Base-by-base conservation (phyloP, 805 yeast genomes). In the Myxozyma udenii region DNA sequence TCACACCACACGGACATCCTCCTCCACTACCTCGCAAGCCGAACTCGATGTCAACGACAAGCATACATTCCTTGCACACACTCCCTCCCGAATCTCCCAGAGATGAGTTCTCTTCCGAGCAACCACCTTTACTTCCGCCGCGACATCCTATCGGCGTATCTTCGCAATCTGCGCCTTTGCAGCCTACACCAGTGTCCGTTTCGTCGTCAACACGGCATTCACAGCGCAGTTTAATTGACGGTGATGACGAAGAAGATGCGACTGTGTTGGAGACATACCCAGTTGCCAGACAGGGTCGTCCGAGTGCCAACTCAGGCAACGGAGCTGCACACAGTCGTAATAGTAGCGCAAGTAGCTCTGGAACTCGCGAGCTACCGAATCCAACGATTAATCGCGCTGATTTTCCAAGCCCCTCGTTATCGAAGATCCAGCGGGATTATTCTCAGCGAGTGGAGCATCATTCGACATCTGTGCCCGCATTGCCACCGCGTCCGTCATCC, bases 21-120 rank as follows among this genome's bases (percentile, higher is more conserved):
- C 58, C 59, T 18, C 50, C 50, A 12, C 24, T 45, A 19, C 59
- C 59, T 5, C 39, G 42, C 14, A 52, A 51, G 49, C 59, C 57
- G 5, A n/a, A 33, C 24, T 39, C 49, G 14, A 19, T 53, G 30
- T 46, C 53, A 12, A 39, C 48, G 6, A 19, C 54, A 4, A 47
- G 48, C 19, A 26, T 46, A 4, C 54, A 53, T 26, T 46, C 53
- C n/a, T 14, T 48, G 24, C 41, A 42, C 16, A 37, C 48, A 16
- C 25, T 46, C 16, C 44, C 48, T 16, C 23, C 53, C 5, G 7
- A 30, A n/a, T 50, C 50, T 14, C 51, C 51, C 11, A n/a, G 14
- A 12, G 40, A 25, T 19, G 53, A 50, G n/a, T 22, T 25, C n/a
- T 57, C 59, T 3, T 57, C 59, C 4, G 46, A 48, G 12, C 35